Evolutionary conservation across 148 eudicot genomes (phyloP).

Genomic region (Camellia granthamiana): DNA sequence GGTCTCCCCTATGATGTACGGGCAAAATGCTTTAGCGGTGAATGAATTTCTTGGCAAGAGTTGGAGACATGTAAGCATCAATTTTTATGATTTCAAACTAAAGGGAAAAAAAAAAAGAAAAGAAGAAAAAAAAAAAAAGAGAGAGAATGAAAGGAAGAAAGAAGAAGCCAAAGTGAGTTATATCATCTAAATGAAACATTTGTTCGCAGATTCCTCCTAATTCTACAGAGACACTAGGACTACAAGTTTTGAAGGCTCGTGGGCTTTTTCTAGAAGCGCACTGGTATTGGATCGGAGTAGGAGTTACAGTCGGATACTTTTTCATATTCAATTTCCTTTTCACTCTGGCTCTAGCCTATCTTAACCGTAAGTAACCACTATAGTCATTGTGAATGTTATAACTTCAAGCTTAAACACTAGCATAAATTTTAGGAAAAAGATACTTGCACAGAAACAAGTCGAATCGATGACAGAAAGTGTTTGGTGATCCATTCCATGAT

Average conservation of each 20-base stretch:
- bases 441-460: too few species aligned
- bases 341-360: constrained; percentile 40
- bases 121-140: too few species aligned
- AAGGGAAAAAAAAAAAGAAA: background rate
- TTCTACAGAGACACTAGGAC: constrained; percentile 33
- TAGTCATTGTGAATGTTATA: background rate
- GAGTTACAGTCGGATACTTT: constrained; percentile 34
- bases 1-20: constrained; percentile 76
- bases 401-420: background rate
- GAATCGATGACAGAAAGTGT: too few species aligned
- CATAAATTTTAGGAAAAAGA: background rate
- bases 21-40: constrained; percentile 63
- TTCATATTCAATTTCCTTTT: constrained; percentile 40
- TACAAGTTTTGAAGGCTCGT: constrained; percentile 29
- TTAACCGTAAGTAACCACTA: constrained; percentile 37
- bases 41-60: constrained; percentile 81
- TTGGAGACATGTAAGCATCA: constrained; percentile 53
- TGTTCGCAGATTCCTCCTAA: constrained; percentile 29
- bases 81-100: background rate
- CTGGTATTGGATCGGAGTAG: constrained; percentile 58
- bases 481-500: too few species aligned
- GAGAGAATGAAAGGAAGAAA: background rate
- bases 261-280: constrained; percentile 31
- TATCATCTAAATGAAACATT: background rate
- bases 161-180: background rate